These are phyloP conservation scores for Pisolithus thermaeus DNA, from an alignment of 1,284 basidiomycete genomes.

Conservation along the genomic window DNA sequence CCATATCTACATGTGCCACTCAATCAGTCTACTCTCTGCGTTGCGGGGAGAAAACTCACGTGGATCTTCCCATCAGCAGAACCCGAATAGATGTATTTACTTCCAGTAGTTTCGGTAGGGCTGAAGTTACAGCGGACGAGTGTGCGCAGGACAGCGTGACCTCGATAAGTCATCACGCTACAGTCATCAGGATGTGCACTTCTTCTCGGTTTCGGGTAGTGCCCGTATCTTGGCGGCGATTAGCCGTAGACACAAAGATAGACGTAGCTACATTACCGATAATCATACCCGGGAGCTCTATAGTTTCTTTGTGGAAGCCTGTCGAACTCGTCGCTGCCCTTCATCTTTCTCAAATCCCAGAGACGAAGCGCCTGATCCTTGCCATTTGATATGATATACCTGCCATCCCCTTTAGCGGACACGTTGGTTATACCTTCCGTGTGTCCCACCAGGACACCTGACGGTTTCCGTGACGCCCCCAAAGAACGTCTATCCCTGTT, in stretches of 20 bases:
- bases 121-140: conserved; percentile 96
- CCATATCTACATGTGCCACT: conserved; percentile 67
- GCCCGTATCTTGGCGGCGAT: conserved; percentile 43
- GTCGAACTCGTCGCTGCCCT: conserved; percentile 66
- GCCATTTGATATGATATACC: conserved; percentile 95
- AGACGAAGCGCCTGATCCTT: conserved; percentile 92
- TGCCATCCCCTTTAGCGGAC: conserved; percentile 85
- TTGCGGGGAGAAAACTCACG: conserved; percentile 38
- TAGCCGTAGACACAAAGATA: background rate
- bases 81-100: conserved; percentile 92
- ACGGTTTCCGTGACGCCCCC: conserved; percentile 73
- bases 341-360: conserved; percentile 96
- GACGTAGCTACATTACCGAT: conserved; percentile 45
- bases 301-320: conserved; percentile 46
- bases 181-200: conserved; percentile 82
- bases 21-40: background rate
- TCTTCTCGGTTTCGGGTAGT: conserved; percentile 62
- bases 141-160: conserved; percentile 88
- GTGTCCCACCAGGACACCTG: conserved; percentile 90
- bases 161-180: conserved; percentile 93
- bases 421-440: conserved; percentile 93
- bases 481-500: conserved; percentile 88
- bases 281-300: conserved; percentile 72
- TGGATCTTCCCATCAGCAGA: conserved; percentile 80
- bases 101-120: conserved; percentile 85